Evolutionary conservation across 2,329 filamentous ascomycete genomes (phyloP).

Genomic region (Aureobasidium sp.): DNA sequence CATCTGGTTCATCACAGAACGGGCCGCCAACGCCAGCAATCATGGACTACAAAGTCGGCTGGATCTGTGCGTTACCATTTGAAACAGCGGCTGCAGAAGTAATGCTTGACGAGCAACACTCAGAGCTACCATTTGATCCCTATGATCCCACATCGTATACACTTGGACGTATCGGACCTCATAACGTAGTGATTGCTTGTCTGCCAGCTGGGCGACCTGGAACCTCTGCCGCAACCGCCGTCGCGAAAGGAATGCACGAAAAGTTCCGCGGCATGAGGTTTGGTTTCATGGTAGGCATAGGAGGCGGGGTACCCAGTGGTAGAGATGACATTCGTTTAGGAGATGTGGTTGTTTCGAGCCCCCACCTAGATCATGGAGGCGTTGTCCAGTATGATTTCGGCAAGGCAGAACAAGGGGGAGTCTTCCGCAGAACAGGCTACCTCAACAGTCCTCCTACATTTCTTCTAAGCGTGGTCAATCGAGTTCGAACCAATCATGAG

Average conservation of each 20-base stretch:
- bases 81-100: conserved; percentile 15
- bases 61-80: conserved; percentile 17
- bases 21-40: background rate
- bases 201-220: conserved; percentile 12
- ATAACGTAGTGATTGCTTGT: conserved; percentile 17
- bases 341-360: conserved; percentile 20
- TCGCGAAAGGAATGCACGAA: conserved; percentile 14
- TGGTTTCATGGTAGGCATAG: conserved; percentile 18
- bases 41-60: conserved; percentile 14
- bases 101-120: conserved; percentile 14
- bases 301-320: conserved; percentile 15
- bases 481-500: background rate
- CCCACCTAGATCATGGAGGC: conserved; percentile 16
- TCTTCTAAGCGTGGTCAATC: background rate
- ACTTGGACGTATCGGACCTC: conserved; percentile 11
- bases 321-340: conserved; percentile 16
- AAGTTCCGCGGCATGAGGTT: conserved; percentile 10
- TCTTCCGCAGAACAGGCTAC: background rate
- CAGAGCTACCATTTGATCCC: background rate
- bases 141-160: conserved; percentile 14
- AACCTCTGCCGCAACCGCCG: conserved; percentile 12
- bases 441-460: background rate
- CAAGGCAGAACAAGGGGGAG: conserved; percentile 8
- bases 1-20: too few species aligned
- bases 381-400: conserved; percentile 22